These are phyloP conservation scores for Gaeumannomyces tritici DNA, from an alignment of 2,329 filamentous ascomycete species.

Conservation along the genomic window DNA sequence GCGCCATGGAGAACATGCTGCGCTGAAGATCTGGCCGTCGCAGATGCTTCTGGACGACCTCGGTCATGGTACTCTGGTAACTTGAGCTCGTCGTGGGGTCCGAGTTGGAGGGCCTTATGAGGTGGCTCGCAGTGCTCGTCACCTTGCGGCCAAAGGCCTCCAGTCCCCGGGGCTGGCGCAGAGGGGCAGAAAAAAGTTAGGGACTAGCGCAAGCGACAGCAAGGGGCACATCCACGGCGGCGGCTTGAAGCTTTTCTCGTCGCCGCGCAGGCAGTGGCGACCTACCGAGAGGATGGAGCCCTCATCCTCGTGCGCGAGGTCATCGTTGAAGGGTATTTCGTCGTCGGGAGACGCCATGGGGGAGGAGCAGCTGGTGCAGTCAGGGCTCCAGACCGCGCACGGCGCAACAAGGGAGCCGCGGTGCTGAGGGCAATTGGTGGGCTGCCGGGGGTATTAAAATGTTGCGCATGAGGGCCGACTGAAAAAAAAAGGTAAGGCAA, in stretches of 20 bases:
- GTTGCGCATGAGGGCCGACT: not conserved
- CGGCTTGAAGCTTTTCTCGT: not conserved
- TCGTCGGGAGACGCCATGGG: constrained; percentile 22
- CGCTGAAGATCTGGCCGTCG: constrained; percentile 76
- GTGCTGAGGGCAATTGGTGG: not conserved
- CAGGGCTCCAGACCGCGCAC: constrained; percentile 2
- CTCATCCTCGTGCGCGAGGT: constrained; percentile 34
- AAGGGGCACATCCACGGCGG: not conserved
- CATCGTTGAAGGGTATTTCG: constrained; percentile 35
- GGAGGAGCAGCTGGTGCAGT: not conserved
- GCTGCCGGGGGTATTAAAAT: not conserved
- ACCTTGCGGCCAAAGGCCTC: constrained; percentile 94
- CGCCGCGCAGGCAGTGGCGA: not conserved
- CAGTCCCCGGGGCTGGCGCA: constrained; percentile 65
- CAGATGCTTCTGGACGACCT: constrained; percentile 75
- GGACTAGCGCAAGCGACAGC: not conserved
- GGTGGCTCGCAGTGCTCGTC: constrained; percentile 81
- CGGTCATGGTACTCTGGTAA: constrained; percentile 80
- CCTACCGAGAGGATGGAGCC: constrained; percentile 32
- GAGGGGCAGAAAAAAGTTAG: not conserved
- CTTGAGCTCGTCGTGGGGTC: constrained; percentile 50
- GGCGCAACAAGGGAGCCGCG: not conserved
- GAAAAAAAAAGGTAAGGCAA: not conserved
- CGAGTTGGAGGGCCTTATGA: constrained; percentile 58
- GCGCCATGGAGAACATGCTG: constrained; percentile 82